phyloP scores from a whole-genome alignment of 163 green algal species.

The Coccomyxa subellipsoidea region DNA sequence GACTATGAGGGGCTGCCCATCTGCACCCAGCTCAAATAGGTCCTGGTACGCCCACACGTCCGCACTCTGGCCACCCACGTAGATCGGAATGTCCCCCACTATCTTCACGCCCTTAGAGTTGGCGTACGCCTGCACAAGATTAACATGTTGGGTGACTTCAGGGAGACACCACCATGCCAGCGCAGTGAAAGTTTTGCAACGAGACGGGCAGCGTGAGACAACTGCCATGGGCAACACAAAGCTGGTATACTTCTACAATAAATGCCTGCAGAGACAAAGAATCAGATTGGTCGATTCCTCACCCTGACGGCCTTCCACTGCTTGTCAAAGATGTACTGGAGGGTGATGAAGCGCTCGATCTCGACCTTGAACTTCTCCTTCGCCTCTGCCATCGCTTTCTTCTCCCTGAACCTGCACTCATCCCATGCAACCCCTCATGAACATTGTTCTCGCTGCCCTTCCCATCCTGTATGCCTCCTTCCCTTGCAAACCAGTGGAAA shows the following conservation, averaged over 20 bases:
- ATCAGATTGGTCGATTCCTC: background rate
- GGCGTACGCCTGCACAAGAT: conserved; percentile 72
- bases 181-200: too few relatives aligned
- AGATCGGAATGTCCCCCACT: conserved; percentile 99
- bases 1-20: conserved; percentile 26
- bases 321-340: conserved; percentile 94
- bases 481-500: background rate
- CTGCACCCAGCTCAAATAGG: conserved; percentile 80
- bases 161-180: too few relatives aligned
- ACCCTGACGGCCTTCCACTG: conserved; percentile 89
- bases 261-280: too few relatives aligned
- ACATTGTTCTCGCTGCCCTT: background rate
- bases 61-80: conserved; percentile 89
- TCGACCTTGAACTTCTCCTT: conserved; percentile 41
- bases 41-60: conserved; percentile 94
- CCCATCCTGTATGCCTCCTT: background rate
- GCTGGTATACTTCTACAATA: too few relatives aligned
- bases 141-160: too few relatives aligned
- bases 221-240: too few relatives aligned
- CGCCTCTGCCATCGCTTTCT: conserved; percentile 40
- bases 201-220: too few relatives aligned
- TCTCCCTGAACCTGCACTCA: conserved; percentile 36
- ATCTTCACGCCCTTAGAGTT: conserved; percentile 81
- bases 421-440: background rate
- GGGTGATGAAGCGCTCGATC: conserved; percentile 85